phyloP scores from a whole-genome alignment of 2,329 filamentous ascomycete genomes.

The Rachicladosporium sp. region DNA sequence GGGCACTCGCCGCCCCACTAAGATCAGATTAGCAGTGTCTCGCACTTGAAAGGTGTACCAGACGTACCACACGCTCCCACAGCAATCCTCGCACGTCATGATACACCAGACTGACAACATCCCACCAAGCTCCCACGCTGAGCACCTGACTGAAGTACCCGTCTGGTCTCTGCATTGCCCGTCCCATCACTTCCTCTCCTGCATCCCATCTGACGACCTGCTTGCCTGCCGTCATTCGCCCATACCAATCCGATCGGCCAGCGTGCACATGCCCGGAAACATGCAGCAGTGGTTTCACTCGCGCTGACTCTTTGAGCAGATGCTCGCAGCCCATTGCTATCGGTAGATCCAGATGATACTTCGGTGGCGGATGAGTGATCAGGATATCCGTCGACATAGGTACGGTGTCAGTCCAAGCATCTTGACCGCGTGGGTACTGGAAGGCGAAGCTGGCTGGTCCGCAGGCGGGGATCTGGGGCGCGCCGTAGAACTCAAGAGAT shows the following conservation, averaged over 20 bases:
- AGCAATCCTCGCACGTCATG: too few relatives aligned
- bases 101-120: too few relatives aligned
- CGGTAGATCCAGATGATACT: constrained; percentile 51
- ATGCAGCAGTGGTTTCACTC: constrained; percentile 61
- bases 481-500: constrained; percentile 62
- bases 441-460: constrained; percentile 62
- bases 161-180: too few relatives aligned
- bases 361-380: constrained; percentile 69
- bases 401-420: constrained; percentile 58
- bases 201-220: too few relatives aligned
- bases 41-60: too few relatives aligned
- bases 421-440: constrained; percentile 53
- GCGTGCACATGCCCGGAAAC: constrained; percentile 78
- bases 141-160: too few relatives aligned
- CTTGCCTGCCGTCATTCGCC: too few relatives aligned
- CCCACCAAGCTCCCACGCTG: too few relatives aligned
- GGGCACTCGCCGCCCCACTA: too few relatives aligned
- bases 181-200: too few relatives aligned
- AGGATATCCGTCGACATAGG: constrained; percentile 64
- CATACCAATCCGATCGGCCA: constrained; percentile 19
- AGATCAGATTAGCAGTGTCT: too few relatives aligned
- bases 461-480: constrained; percentile 65
- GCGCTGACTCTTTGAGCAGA: constrained; percentile 60
- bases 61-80: too few relatives aligned
- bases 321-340: constrained; percentile 50